Conservation (phyloP, 2,329 filamentous ascomycete genomes). For the Macrophomina pseudophaseolina region DNA sequence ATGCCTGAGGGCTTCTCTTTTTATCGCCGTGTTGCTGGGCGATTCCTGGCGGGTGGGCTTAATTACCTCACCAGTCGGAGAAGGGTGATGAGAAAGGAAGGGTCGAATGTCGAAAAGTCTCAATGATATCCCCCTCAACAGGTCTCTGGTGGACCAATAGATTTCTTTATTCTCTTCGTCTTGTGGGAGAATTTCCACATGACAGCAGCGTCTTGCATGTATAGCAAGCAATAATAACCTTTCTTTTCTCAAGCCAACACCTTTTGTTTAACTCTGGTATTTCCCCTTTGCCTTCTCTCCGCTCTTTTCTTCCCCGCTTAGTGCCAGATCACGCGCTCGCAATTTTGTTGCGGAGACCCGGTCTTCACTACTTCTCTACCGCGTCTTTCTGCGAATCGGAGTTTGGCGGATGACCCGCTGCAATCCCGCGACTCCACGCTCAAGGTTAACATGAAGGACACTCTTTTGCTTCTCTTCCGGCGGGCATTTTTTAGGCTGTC, state of each 20-base stretch:
- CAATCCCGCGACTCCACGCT: neutral
- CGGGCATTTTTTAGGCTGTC: too few relatives aligned
- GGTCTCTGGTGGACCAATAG: slow-evolving; percentile 1
- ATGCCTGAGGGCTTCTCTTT: neutral
- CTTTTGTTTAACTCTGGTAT: neutral
- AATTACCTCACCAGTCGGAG: neutral
- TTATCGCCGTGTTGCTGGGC: neutral
- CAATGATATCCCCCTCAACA: slow-evolving; percentile 12
- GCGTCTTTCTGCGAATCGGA: slow-evolving; percentile 9
- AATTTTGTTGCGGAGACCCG: neutral
- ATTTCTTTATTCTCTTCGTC: neutral
- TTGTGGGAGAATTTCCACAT: neutral
- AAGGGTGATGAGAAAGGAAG: neutral
- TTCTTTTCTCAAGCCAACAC: neutral
- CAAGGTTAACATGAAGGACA: too few relatives aligned
- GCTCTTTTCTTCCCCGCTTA: neutral
- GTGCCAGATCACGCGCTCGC: neutral
- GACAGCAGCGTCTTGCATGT: slow-evolving; percentile 7
- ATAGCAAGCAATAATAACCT: slow-evolving; percentile 18
- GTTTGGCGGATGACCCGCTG: neutral
- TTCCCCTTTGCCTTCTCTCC: neutral
- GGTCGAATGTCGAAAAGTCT: neutral
- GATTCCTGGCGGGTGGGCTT: slow-evolving; percentile 1
- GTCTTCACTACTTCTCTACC: neutral
- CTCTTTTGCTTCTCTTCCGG: neutral